These are phyloP conservation scores for Leccinum rimulosum DNA, from an alignment of 768 basidiomycete species.

Conservation along the genomic window DNA sequence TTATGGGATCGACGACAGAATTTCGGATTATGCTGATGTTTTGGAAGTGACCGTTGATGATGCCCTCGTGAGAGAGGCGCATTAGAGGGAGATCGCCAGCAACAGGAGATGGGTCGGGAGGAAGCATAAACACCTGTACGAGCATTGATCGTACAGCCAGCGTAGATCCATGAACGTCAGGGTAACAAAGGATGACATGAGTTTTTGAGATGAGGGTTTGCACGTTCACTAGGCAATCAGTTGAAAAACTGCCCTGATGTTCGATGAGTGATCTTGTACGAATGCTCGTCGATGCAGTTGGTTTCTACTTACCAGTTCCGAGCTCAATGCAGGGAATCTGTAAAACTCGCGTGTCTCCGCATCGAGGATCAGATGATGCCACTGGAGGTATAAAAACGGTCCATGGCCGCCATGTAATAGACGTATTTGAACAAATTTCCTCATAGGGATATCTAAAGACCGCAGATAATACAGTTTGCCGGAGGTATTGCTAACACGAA, in stretches of 20 bases:
- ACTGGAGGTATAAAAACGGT: not conserved
- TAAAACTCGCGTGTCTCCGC: not conserved
- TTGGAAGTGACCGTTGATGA: not conserved
- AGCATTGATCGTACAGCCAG: not conserved
- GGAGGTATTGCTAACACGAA: not conserved
- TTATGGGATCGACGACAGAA: not conserved
- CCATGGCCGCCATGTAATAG: not conserved
- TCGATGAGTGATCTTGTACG: not conserved
- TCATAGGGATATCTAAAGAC: not conserved
- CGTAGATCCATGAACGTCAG: not conserved
- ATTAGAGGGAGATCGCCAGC: not conserved
- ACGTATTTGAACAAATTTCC: not conserved
- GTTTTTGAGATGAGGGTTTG: not conserved
- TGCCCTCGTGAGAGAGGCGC: constrained; percentile 1
- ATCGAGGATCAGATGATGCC: not conserved
- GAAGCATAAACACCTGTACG: not conserved
- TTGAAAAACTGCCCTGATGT: not conserved
- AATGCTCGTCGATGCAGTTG: not conserved
- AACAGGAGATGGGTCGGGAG: not conserved
- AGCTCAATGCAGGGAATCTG: not conserved
- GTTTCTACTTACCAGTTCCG: not conserved
- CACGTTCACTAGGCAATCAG: not conserved
- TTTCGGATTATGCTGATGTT: not conserved
- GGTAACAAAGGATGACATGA: not conserved
- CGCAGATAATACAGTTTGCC: not conserved